Evolutionary conservation across 306 rosid genomes (phyloP).

Genomic region (Styphnolobium japonicum): DNA sequence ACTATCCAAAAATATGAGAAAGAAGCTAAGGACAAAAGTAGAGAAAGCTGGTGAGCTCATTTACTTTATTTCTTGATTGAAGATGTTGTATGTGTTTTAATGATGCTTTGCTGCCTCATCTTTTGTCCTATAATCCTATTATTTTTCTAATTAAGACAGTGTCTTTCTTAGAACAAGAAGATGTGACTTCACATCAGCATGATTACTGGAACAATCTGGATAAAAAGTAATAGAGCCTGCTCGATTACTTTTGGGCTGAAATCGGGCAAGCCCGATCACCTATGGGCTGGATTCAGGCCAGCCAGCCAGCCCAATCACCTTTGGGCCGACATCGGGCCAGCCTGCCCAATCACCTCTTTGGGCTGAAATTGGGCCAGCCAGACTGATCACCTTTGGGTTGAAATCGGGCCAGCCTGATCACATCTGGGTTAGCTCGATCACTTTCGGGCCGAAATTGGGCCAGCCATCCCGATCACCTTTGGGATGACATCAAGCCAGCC

Average conservation of each 20-base stretch:
- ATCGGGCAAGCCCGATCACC: too few relatives aligned
- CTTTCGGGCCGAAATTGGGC: neutral
- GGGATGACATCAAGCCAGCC: neutral
- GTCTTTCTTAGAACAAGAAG: neutral
- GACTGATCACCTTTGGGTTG: neutral
- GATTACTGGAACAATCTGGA: neutral
- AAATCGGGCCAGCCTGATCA: too few relatives aligned
- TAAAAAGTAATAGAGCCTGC: neutral
- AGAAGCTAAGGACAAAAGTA: constrained; percentile 98
- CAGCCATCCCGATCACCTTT: neutral
- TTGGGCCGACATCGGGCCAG: too few relatives aligned
- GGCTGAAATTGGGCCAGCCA: neutral
- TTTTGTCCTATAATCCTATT: too few relatives aligned
- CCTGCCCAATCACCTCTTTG: too few relatives aligned
- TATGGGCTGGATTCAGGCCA: too few relatives aligned
- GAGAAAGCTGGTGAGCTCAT: constrained; percentile 93
- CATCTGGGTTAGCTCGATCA: too few relatives aligned
- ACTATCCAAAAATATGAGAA: constrained; percentile 96
- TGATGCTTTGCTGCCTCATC: neutral
- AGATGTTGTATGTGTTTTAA: neutral
- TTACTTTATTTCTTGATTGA: constrained; percentile 11
- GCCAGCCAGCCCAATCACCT: too few relatives aligned
- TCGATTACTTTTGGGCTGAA: neutral
- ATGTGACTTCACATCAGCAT: neutral
- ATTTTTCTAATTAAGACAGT: neutral